Evolutionary conservation across 2,329 filamentous ascomycete genomes (phyloP), one percentile per base, ranked within the genome.

Genomic region (Alternaria viburni): DNA sequence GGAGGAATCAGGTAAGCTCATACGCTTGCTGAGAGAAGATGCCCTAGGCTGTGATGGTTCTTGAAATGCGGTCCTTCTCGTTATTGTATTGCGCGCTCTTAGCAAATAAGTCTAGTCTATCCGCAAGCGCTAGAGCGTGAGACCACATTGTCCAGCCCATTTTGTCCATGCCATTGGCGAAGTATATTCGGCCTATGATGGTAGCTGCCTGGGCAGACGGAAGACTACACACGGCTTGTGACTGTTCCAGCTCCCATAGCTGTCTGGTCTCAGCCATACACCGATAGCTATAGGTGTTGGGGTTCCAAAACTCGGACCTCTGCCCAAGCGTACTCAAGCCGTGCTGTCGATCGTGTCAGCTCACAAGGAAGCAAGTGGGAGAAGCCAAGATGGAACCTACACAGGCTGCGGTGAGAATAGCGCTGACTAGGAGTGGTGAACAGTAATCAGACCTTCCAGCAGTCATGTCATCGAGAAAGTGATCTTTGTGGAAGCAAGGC

Each of bases 401-500:
- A 59, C 64, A 66, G 28, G 50, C 64, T 8, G 57, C 41, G 13
- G 64, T 59, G 28, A 68, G 23, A 36, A 66, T 47, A 3, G 41
- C 36, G 23, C 61, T 66, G 25, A 66, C 61, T 13, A 64, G 56
- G 11, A 68, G 54, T 6, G 50, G 30, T n/a, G 66, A 66, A 58
- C 62, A 68, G 54, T 54, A 61, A 12, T 59, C 54, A 17, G 23
- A 28, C 15, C n/a, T 15, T 41, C 41, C 56, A 19, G 61, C n/a
- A 12, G 54, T 21, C 50, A 69, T 57, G 30, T 67, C 66, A 5
- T 60, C 59, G 13, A 69, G 56, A 26, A 69, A 63, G n/a, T 54
- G 17, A 19, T 69, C 64, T 43, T 65, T 68, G 17, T 69, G 66
- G 32, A 69, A 65, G 28, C 50, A 59, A 5, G 56, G 36, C 26